phyloP scores from a whole-genome alignment of 768 basidiomycete genomes.

The Mycena galopus region DNA sequence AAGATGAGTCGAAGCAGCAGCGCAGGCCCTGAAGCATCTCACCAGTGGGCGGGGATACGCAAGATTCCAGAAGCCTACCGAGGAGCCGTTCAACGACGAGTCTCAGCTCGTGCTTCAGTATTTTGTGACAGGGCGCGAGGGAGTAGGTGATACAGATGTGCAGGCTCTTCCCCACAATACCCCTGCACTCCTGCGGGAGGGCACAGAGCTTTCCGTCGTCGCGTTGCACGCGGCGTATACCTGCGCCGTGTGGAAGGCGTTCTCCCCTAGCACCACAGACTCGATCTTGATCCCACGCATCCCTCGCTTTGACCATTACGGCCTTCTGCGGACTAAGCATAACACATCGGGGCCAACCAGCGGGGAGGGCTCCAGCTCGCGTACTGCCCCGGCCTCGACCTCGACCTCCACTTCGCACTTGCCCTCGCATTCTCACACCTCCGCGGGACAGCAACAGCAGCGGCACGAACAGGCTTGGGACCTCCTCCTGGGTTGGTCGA shows the following conservation, averaged over 20 bases:
- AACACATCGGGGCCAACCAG: not conserved
- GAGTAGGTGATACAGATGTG: not conserved
- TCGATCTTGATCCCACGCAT: not conserved
- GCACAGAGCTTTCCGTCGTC: conserved; percentile 6
- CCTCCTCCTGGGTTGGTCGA: conserved; percentile 17
- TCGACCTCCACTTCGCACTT: not conserved
- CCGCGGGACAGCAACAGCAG: conserved; percentile 7
- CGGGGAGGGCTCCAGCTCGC: conserved; percentile 8
- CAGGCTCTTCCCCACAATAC: conserved; percentile 8
- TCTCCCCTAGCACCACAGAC: not conserved
- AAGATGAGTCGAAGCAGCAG: not conserved
- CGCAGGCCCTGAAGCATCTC: not conserved
- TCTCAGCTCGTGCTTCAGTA: conserved; percentile 20
- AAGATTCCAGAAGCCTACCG: not conserved
- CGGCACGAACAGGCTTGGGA: conserved; percentile 3
- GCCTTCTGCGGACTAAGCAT: not conserved
- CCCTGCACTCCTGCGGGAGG: conserved; percentile 14
- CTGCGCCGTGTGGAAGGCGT: conserved; percentile 15
- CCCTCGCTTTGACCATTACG: conserved; percentile 6
- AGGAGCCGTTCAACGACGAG: conserved; percentile 10
- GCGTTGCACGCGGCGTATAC: conserved; percentile 20
- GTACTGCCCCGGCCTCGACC: not conserved
- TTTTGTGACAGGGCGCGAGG: not conserved
- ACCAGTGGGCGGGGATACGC: conserved; percentile 10
- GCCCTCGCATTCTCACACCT: not conserved